Percentiles rank a stretch among this genome's conserved stretches.
Conservation (phyloP, 1,284 basidiomycete genomes). For the Schizopora paradoxa region DNA sequence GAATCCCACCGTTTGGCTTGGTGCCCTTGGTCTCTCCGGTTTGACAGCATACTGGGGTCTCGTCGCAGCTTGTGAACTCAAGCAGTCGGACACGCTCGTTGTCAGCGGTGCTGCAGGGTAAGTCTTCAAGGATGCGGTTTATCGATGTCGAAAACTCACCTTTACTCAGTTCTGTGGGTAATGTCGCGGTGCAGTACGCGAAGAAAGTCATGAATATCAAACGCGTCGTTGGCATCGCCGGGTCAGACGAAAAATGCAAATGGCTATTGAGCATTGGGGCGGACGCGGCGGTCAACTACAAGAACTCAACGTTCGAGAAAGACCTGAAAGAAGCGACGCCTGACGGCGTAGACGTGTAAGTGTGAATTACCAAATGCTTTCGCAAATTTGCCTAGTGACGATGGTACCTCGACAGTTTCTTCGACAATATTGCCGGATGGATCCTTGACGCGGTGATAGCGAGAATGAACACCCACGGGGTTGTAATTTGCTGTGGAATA, state of each 20-base stretch:
- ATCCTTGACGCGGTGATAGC: constrained; percentile 31
- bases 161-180: constrained; percentile 25
- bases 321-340: constrained; percentile 19
- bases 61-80: constrained; percentile 29
- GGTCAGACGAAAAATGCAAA: constrained; percentile 39
- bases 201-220: constrained; percentile 35
- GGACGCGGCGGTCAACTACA: constrained; percentile 44
- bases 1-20: constrained; percentile 23
- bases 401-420: constrained; percentile 15
- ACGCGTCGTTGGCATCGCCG: constrained; percentile 42
- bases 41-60: constrained; percentile 31
- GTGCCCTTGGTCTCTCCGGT: constrained; percentile 24
- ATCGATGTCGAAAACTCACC: not conserved
- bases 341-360: constrained; percentile 18
- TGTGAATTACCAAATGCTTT: constrained; percentile 18
- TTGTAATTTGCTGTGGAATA: constrained; percentile 37
- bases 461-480: constrained; percentile 33
- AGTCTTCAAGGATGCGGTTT: constrained; percentile 5
- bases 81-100: constrained; percentile 31
- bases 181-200: constrained; percentile 28
- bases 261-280: constrained; percentile 39
- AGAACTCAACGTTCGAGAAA: constrained; percentile 24
- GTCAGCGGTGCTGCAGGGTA: constrained; percentile 34
- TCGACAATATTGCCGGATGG: constrained; percentile 37
- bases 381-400: constrained; percentile 14